Conservation (phyloP, 2,329 filamentous ascomycete species). For the Teratosphaeria epicoccoides region DNA sequence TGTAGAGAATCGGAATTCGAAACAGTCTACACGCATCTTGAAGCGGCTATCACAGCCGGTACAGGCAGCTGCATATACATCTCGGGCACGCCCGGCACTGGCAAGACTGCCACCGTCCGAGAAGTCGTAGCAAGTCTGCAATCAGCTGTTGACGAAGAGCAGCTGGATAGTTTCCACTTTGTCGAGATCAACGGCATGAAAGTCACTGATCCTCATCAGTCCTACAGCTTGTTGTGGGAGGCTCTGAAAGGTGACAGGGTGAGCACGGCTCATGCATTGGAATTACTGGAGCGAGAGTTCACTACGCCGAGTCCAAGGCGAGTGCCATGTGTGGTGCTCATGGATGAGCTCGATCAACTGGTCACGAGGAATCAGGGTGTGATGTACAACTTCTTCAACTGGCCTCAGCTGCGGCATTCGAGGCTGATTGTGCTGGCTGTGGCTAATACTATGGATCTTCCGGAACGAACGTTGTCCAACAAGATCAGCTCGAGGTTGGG, state of each 20-base stretch:
- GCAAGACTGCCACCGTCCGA: conserved; percentile 93
- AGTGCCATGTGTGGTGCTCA: conserved; percentile 90
- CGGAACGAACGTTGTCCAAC: conserved; percentile 90
- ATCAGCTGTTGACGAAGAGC: conserved; percentile 74
- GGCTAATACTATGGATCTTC: conserved; percentile 97
- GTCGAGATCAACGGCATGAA: conserved; percentile 99
- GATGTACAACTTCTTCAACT: conserved; percentile 99
- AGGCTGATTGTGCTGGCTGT: conserved; percentile 92
- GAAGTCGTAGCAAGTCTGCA: conserved; percentile 88
- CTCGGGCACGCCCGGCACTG: conserved; percentile 93
- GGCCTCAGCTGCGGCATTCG: conserved; percentile 85
- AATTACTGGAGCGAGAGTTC: conserved; percentile 86
- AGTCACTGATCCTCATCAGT: conserved; percentile 93
- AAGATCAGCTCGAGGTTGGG: conserved; percentile 85
- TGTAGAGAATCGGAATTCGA: conserved; percentile 88
- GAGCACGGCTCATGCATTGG: conserved; percentile 80
- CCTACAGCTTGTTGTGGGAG: conserved; percentile 92
- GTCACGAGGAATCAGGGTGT: conserved; percentile 98
- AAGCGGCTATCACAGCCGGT: conserved; percentile 86
- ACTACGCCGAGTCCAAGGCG: conserved; percentile 79
- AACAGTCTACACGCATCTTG: conserved; percentile 84
- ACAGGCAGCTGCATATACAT: conserved; percentile 97
- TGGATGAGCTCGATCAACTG: conserved; percentile 96
- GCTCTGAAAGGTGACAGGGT: conserved; percentile 88
- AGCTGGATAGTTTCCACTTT: conserved; percentile 96